Conservation (phyloP, 768 basidiomycete species). For the Suillus weaverae region DNA sequence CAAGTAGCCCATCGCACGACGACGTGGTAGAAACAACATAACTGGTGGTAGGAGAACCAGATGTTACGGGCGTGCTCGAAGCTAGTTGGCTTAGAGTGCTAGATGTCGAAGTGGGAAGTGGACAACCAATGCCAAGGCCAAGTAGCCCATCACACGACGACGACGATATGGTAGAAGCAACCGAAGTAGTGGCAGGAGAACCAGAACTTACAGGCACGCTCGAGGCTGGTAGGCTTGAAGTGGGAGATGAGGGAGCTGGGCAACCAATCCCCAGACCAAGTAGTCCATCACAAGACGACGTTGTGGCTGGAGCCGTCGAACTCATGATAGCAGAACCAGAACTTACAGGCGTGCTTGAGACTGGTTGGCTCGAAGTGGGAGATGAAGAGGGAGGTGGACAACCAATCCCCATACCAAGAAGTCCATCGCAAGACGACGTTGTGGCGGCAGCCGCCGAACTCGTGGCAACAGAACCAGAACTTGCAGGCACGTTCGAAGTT, state of each 20-base stretch:
- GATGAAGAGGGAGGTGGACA: slow-evolving; percentile 3
- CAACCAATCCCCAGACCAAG: slow-evolving; percentile 22
- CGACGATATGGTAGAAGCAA: not conserved
- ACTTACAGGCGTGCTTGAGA: not conserved
- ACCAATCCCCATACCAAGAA: slow-evolving; percentile 17
- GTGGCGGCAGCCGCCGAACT: slow-evolving; percentile 5
- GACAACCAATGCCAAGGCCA: slow-evolving; percentile 20
- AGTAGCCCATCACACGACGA: slow-evolving; percentile 14
- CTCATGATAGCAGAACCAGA: not conserved
- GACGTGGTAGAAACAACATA: not conserved
- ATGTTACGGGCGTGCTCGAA: not conserved
- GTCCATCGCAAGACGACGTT: slow-evolving; percentile 10
- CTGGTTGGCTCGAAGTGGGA: not conserved
- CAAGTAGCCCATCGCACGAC: slow-evolving; percentile 11
- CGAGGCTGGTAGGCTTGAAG: not conserved
- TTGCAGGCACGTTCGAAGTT: slow-evolving; percentile 2
- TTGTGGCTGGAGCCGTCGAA: slow-evolving; percentile 2
- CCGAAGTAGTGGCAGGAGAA: slow-evolving; percentile 2
- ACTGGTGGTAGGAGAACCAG: slow-evolving; percentile 4
- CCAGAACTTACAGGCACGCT: not conserved
- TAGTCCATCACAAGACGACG: slow-evolving; percentile 9
- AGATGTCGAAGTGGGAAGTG: slow-evolving; percentile 10
- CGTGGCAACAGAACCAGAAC: not conserved
- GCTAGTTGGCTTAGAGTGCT: not conserved
- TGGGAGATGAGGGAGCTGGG: slow-evolving; percentile 8